phyloP scores from a whole-genome alignment of 2,329 filamentous ascomycete species.

The Tolypocladium album region DNA sequence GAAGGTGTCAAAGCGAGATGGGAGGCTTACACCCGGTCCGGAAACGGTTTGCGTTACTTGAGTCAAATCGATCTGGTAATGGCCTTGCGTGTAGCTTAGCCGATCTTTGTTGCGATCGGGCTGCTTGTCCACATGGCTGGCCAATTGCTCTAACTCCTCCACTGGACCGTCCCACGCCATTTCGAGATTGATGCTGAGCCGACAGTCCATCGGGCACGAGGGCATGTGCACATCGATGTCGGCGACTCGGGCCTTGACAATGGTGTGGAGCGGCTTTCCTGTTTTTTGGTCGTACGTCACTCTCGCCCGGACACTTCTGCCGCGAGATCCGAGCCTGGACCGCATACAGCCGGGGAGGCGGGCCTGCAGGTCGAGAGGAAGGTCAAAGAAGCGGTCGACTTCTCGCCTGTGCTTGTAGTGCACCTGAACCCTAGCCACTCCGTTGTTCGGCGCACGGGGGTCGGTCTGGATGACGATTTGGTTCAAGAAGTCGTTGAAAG shows the following conservation, averaged over 20 bases:
- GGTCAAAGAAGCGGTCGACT: conserved; percentile 72
- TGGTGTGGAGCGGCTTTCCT: conserved; percentile 61
- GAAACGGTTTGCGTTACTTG: conserved; percentile 56
- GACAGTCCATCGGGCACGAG: conserved; percentile 69
- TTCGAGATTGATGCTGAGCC: conserved; percentile 90
- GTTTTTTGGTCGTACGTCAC: conserved; percentile 70
- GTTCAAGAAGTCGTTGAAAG: conserved; percentile 80
- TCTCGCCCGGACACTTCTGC: conserved; percentile 36
- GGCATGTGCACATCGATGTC: conserved; percentile 86
- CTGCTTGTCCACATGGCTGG: conserved; percentile 25
- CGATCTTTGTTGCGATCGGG: conserved; percentile 76
- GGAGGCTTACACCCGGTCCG: conserved; percentile 23
- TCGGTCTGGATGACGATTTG: conserved; percentile 47
- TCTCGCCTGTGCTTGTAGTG: conserved; percentile 76
- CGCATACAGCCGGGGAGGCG: conserved; percentile 55
- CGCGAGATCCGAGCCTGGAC: conserved; percentile 41
- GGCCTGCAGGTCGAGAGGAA: conserved; percentile 48
- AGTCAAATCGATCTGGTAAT: conserved; percentile 85
- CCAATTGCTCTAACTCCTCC: conserved; percentile 37
- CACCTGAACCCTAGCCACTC: conserved; percentile 47
- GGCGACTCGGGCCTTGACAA: conserved; percentile 81
- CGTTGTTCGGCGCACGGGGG: conserved; percentile 37
- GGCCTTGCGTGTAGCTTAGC: conserved; percentile 78
- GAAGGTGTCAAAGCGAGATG: conserved; percentile 1
- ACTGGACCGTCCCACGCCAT: conserved; percentile 70